phyloP scores from a whole-genome alignment of 1,284 basidiomycete genomes.

The Boletus mariae region DNA sequence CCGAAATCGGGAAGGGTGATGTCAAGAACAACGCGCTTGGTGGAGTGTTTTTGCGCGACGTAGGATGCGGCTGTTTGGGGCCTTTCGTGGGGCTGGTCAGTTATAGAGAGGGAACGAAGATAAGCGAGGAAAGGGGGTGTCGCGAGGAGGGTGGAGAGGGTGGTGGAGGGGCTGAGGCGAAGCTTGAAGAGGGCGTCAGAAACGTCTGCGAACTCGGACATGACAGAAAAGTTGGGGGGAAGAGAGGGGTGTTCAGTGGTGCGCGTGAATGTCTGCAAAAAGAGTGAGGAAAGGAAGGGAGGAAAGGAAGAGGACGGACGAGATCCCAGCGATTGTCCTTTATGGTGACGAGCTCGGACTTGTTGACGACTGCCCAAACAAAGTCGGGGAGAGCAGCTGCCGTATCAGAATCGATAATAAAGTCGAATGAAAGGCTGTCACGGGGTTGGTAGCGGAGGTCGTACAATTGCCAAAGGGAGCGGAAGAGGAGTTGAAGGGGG shows the following conservation, averaged over 20 bases:
- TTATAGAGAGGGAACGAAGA: constrained; percentile 77
- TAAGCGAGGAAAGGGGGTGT: constrained; percentile 66
- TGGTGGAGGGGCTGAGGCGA: constrained; percentile 39
- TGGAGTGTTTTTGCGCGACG: constrained; percentile 29
- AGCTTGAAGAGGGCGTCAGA: constrained; percentile 77
- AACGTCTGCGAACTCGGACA: constrained; percentile 81
- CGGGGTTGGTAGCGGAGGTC: constrained; percentile 71
- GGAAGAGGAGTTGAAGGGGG: constrained; percentile 60
- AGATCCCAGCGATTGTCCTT: constrained; percentile 81
- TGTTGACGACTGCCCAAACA: constrained; percentile 81
- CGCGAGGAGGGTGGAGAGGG: constrained; percentile 56
- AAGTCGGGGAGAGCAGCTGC: constrained; percentile 56
- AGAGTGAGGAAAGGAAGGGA: background rate
- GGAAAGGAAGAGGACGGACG: constrained; percentile 46
- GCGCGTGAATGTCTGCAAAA: constrained; percentile 69
- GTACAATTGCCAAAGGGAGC: constrained; percentile 57
- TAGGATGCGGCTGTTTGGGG: constrained; percentile 45
- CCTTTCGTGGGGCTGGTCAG: constrained; percentile 76
- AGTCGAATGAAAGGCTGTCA: constrained; percentile 72
- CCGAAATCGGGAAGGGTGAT: constrained; percentile 55
- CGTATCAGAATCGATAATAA: constrained; percentile 60
- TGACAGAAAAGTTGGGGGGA: constrained; percentile 61
- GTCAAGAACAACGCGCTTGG: constrained; percentile 69
- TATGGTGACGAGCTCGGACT: constrained; percentile 68
- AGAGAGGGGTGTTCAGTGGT: constrained; percentile 64